Evolutionary conservation across 2,329 filamentous ascomycete species (phyloP), one percentile per base, ranked within the genome.

Genomic region (Zymoseptoria crescenta): DNA sequence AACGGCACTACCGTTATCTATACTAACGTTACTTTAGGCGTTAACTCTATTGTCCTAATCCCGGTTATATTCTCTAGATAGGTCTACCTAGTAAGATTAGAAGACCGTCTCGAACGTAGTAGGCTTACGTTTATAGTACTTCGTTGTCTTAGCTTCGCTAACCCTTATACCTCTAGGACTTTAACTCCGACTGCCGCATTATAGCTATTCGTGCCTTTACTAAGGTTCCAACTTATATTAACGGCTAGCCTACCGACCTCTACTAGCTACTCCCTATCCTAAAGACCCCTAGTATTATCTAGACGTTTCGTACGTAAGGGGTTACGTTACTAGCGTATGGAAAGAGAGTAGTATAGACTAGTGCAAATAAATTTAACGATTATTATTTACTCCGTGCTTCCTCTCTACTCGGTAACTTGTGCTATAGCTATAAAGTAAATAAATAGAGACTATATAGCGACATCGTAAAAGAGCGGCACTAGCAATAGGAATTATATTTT

Each of bases 1-100:
- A 57, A 62, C 19, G 61, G 58, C 19, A 64, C 60, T 0, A 62
- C 62, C 8, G 56, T 64, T 13, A 64, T 64, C 29, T 48, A 61
- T 49, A 64, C 59, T n/a, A 59, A 61, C n/a, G 59, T 59, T 2
- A 61, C 59, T 9, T 50, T 59, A 4, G 58, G 58, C 35, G 59
- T 59, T 4, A 52, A 13, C 9, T 50, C 52, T 29, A n/a, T 30
- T 9, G 52, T 64, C 4, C 41, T 56, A 13, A 48, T 28, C 24
- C 29, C 24, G 8, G 13, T 20, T 3, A 28, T 24, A 3, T 29
- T 52, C 29, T 28, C 16, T 30, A 8, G 24, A 8, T 30, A 30
- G 9, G 16, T 52, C 13, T 51, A 9, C 10, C 20, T 29, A 2
- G 5, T 4, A 30, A 52, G 9, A 0, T 1, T 2, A n/a, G 5